phyloP scores from a whole-genome alignment of 1,139 yeast genomes.

The Hansenula sp. region DNA sequence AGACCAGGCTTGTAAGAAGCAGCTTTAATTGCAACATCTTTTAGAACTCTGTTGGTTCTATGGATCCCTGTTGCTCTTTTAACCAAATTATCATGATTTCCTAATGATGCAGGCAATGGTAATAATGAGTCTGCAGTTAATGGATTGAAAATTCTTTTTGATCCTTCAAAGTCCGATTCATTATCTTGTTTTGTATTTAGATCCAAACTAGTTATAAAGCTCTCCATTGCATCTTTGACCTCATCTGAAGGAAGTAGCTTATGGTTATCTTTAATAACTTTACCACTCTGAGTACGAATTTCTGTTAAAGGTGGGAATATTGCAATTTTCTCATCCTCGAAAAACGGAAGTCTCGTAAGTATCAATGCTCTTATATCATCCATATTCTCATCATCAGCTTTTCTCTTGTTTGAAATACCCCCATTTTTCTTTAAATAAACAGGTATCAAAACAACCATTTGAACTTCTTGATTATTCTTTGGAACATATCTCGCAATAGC shows the following conservation, averaged over 20 bases:
- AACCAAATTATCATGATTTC: constrained; percentile 13
- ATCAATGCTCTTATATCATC: constrained; percentile 27
- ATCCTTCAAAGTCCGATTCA: constrained; percentile 14
- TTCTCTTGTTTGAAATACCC: constrained; percentile 9
- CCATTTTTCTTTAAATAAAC: constrained; percentile 23
- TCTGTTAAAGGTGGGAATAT: constrained; percentile 50
- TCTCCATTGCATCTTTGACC: constrained; percentile 34
- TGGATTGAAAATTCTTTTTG: constrained; percentile 25
- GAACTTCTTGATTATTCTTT: constrained; percentile 42
- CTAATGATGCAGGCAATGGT: constrained; percentile 8
- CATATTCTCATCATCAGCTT: constrained; percentile 13
- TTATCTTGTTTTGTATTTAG: constrained; percentile 22
- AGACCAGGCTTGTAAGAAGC: constrained; percentile 5
- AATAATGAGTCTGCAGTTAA: constrained; percentile 17
- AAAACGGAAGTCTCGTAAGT: constrained; percentile 58
- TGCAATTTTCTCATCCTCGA: constrained; percentile 70
- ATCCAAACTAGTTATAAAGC: constrained; percentile 34
- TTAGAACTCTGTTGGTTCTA: constrained; percentile 12
- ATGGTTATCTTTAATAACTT: constrained; percentile 23
- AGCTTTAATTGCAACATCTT: constrained; percentile 10
- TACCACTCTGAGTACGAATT: constrained; percentile 30
- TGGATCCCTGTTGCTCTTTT: constrained; percentile 14
- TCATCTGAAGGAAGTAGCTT: constrained; percentile 29
- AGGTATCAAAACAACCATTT: constrained; percentile 58
- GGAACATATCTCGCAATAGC: constrained; percentile 63